Evolutionary conservation across 2,329 filamentous ascomycete species (phyloP).

Genomic region (Penicillium hesseltinei): DNA sequence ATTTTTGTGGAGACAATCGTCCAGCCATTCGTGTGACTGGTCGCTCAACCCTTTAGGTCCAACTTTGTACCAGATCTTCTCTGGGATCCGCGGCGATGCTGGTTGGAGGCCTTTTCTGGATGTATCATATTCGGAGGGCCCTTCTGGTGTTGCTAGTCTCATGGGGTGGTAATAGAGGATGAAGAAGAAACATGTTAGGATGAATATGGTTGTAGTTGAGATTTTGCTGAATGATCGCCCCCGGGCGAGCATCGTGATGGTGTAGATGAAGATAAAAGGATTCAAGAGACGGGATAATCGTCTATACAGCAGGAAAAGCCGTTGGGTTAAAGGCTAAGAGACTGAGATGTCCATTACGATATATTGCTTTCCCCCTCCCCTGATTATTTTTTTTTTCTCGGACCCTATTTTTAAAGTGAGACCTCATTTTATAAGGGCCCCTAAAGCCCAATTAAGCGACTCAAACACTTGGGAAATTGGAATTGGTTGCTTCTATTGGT

Average conservation of each 20-base stretch:
- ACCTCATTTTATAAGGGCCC: background rate
- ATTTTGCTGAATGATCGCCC: constrained; percentile 1
- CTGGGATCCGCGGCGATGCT: background rate
- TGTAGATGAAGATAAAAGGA: background rate
- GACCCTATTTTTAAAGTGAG: constrained; percentile 1
- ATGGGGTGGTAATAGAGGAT: constrained; percentile 1
- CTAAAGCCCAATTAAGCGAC: background rate
- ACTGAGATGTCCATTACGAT: background rate
- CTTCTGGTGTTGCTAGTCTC: background rate
- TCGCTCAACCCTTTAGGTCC: constrained; percentile 3
- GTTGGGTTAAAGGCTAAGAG: background rate
- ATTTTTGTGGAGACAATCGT: constrained; percentile 8
- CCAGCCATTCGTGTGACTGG: background rate
- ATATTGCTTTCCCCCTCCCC: background rate
- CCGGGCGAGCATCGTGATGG: background rate
- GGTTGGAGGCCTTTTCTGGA: background rate
- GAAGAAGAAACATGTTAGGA: constrained; percentile 6
- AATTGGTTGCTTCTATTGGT: background rate
- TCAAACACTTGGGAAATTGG: background rate
- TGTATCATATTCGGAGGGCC: background rate
- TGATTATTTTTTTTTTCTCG: background rate
- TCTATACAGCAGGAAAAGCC: background rate
- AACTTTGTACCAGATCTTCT: constrained; percentile 8
- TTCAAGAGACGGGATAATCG: background rate
- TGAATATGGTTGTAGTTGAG: background rate